These are phyloP conservation scores for Lipomyces yarrowii DNA, from an alignment of 1,139 yeast species.

Conservation along the genomic window DNA sequence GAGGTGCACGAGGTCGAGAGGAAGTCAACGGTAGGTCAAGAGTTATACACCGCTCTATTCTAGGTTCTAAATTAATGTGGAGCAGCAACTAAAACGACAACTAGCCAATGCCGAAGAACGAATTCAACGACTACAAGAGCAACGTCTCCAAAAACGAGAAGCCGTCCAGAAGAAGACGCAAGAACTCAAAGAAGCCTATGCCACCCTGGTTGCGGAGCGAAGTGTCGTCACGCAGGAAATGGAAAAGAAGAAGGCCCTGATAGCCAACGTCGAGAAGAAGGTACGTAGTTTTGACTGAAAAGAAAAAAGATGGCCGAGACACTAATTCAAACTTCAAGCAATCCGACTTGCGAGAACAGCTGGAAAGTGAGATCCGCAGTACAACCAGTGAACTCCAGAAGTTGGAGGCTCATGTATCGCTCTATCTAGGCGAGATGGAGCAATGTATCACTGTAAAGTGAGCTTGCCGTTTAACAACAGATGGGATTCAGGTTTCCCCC, in stretches of 20 bases:
- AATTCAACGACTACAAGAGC: slow-evolving; percentile 52
- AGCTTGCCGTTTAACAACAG: not conserved
- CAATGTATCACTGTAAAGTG: slow-evolving; percentile 38
- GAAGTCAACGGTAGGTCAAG: slow-evolving; percentile 38
- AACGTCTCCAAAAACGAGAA: slow-evolving; percentile 52
- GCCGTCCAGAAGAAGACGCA: slow-evolving; percentile 52
- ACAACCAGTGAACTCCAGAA: slow-evolving; percentile 58
- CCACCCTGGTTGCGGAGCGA: slow-evolving; percentile 54
- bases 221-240: slow-evolving; percentile 57
- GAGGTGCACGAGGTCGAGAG: slow-evolving; percentile 55
- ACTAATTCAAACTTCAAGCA: slow-evolving; percentile 39
- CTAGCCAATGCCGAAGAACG: slow-evolving; percentile 58
- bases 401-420: slow-evolving; percentile 55
- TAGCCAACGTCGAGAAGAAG: slow-evolving; percentile 52
- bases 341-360: slow-evolving; percentile 48
- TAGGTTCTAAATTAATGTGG: slow-evolving; percentile 21
- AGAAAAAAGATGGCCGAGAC: not conserved
- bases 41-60: too few species aligned
- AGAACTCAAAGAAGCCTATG: slow-evolving; percentile 52
- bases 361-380: slow-evolving; percentile 57
- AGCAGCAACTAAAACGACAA: slow-evolving; percentile 56
- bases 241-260: slow-evolving; percentile 52
- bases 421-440: slow-evolving; percentile 54
- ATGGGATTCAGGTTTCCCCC: too few species aligned
- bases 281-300: not conserved